Base-by-base conservation (phyloP, 2,329 filamentous ascomycete species). In the Aspergillus melleus region DNA sequence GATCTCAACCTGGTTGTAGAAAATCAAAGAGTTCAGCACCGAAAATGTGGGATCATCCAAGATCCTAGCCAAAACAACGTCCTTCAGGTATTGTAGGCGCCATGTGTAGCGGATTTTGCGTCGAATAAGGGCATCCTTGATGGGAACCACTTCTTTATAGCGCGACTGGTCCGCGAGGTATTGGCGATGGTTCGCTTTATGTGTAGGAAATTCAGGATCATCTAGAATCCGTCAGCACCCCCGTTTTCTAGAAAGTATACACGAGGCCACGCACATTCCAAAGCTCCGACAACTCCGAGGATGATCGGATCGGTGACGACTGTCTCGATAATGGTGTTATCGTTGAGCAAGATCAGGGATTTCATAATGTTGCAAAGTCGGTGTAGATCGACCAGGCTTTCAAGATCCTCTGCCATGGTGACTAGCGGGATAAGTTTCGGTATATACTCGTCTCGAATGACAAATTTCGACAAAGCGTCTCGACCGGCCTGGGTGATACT, bases 1-100 rank as follows among this genome's bases (percentile, higher is more conserved):
- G 72, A 99, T 97, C 72, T 98, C 95, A 68, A 98, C 93, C 79
- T 99, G 95, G 79, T 98, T 95, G 83, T 96, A 99, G 80, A 97
- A 99, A 67, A 99, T 99, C 68, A 98, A 85, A 54, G 92, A 96
- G 78, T 98, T 99, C 65, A 99, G 87, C 26, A 98, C 93, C 24
- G 92, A 96, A 76, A 98, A 99, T 20, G 95, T 99, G 53, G 94
- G 94, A 74, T 99, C 95, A 77, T 99, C 95, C 62, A 99, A 84
- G 64, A 99, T 98, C 63, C 95, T 88, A 30, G 95, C 95, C 49
- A 99, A 84, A 1, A 98, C 94, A n/a, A 99, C 95, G 70, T 99
- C 95, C 76, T 98, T 99, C 57, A 99, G 84, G 74, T 99, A 99
- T 72, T 96, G 93, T 36, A 99, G 80, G 44, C 95, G 90, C 79